These are phyloP conservation scores for Cunninghamia lanceolata DNA, from an alignment of 75 land plant genomes.

Conservation along the genomic window DNA sequence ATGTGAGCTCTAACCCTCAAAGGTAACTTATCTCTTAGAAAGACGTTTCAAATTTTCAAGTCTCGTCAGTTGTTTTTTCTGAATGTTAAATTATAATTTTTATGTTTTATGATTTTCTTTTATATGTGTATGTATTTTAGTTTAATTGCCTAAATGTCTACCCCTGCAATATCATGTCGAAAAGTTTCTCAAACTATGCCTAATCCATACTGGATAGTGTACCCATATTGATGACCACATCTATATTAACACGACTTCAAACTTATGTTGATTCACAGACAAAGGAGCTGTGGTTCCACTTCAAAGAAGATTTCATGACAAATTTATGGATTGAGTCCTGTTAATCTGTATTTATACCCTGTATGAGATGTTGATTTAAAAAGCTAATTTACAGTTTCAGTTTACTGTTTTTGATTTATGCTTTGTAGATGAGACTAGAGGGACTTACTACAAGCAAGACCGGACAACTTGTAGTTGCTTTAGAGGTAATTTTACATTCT, in stretches of 20 bases:
- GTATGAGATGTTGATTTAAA: background rate
- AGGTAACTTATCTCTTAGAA: no score
- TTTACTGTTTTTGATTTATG: background rate
- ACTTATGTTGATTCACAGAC: background rate
- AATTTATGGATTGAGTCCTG: background rate
- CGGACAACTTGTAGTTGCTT: slow-evolving; percentile 71
- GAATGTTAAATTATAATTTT: no score
- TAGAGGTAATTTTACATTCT: slow-evolving; percentile 56
- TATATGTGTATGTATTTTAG: no score
- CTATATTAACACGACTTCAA: background rate
- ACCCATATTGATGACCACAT: background rate
- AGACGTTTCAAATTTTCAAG: no score
- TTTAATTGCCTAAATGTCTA: no score
- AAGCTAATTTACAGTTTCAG: background rate
- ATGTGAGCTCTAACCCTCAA: no score
- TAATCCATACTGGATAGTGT: background rate
- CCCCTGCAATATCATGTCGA: background rate
- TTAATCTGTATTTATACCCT: background rate
- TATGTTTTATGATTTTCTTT: no score
- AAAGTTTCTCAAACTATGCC: background rate
- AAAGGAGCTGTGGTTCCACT: background rate
- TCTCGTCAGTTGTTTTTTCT: background rate
- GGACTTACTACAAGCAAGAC: slow-evolving; percentile 46
- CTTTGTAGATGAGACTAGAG: slow-evolving; percentile 78
- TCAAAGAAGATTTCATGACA: background rate